Evolutionary conservation across 305 asterid genomes (phyloP).

Genomic region (Fraxinus velutina): DNA sequence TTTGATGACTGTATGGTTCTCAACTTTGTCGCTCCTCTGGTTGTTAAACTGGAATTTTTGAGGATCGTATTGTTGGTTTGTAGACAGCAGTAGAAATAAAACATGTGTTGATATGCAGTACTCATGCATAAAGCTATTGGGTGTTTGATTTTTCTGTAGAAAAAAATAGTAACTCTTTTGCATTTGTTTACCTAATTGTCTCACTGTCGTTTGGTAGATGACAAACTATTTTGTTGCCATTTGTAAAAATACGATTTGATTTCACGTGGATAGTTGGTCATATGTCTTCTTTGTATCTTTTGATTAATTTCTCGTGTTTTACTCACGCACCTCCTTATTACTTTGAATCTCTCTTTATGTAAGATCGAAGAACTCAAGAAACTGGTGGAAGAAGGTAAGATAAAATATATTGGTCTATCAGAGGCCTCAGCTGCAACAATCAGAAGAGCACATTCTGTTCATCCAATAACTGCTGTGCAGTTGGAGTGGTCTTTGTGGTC

Average conservation of each 20-base stretch:
- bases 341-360: not conserved
- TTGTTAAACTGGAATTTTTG: not conserved
- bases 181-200: not conserved
- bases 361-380: slow-evolving; percentile 75
- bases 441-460: slow-evolving; percentile 86
- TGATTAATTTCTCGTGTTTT: not conserved
- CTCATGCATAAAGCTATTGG: not conserved
- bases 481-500: slow-evolving; percentile 81
- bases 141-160: not conserved
- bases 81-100: not conserved
- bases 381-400: slow-evolving; percentile 72
- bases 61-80: not conserved
- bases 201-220: not conserved
- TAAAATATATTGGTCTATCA: slow-evolving; percentile 64
- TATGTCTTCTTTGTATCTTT: not conserved
- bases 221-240: not conserved
- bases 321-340: not conserved
- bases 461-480: slow-evolving; percentile 71
- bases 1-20: not conserved
- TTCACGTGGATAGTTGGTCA: not conserved
- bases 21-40: not conserved
- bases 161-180: not conserved
- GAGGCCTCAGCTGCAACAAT: slow-evolving; percentile 76
- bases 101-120: not conserved
- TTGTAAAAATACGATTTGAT: not conserved